Percentiles rank a stretch among this genome's conserved stretches.
Conservation (phyloP, 106 monocot species). For the Iris macrosiphon region DNA sequence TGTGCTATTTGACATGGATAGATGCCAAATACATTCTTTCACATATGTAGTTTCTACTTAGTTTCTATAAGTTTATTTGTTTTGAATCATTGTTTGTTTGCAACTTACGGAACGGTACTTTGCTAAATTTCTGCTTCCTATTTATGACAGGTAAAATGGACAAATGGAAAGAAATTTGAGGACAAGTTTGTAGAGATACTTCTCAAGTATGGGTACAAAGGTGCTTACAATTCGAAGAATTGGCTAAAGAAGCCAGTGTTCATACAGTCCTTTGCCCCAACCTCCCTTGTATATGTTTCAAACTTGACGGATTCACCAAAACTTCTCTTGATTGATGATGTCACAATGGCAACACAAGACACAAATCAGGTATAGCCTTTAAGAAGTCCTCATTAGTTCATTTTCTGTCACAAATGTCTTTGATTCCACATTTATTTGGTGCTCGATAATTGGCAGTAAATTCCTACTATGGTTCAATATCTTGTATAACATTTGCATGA, state of each 20-base stretch:
- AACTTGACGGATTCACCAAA: slow-evolving; percentile 76
- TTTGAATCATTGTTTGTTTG: too few relatives aligned
- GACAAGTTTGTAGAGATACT: slow-evolving; percentile 77
- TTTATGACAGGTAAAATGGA: slow-evolving; percentile 72
- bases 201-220: slow-evolving; percentile 76
- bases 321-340: slow-evolving; percentile 66
- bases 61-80: too few relatives aligned
- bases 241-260: slow-evolving; percentile 78
- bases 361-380: slow-evolving; percentile 64
- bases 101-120: too few relatives aligned
- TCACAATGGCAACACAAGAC: slow-evolving; percentile 56
- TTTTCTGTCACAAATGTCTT: too few relatives aligned
- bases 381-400: too few relatives aligned
- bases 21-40: too few relatives aligned
- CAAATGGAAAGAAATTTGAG: slow-evolving; percentile 72
- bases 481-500: too few relatives aligned
- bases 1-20: too few relatives aligned
- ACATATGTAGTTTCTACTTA: too few relatives aligned
- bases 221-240: slow-evolving; percentile 60
- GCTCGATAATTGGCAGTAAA: too few relatives aligned
- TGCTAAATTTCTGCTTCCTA: not conserved
- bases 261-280: slow-evolving; percentile 94
- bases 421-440: too few relatives aligned
- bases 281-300: slow-evolving; percentile 66
- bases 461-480: too few relatives aligned